Percentiles rank a stretch among this genome's conserved stretches.
These are phyloP conservation scores for Fusarium sublunatum DNA, from an alignment of 2,329 filamentous ascomycete species.

Conservation along the genomic window DNA sequence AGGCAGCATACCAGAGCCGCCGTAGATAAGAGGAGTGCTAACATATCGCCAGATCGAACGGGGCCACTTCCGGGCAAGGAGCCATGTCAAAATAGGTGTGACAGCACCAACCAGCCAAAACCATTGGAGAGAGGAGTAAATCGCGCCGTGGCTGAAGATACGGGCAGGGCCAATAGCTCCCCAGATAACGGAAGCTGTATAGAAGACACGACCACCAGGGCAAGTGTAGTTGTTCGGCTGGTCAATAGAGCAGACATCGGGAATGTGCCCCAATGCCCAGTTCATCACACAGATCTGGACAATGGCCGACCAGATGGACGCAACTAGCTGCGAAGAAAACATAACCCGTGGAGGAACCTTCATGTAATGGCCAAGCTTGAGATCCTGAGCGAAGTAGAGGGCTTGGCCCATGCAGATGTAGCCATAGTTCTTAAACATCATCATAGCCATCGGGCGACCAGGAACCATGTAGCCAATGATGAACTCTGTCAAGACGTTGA, in stretches of 20 bases:
- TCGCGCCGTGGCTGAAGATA: slow-evolving; percentile 72
- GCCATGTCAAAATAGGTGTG: slow-evolving; percentile 72
- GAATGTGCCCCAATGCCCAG: slow-evolving; percentile 72
- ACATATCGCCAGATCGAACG: slow-evolving; percentile 72
- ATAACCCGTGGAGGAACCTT: slow-evolving; percentile 70
- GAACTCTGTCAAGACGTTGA: slow-evolving; percentile 79
- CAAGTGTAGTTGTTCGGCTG: slow-evolving; percentile 69
- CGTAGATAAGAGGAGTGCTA: slow-evolving; percentile 75
- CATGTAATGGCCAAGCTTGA: slow-evolving; percentile 78
- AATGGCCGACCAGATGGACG: slow-evolving; percentile 70
- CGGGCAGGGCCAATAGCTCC: slow-evolving; percentile 77
- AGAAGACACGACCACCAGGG: slow-evolving; percentile 67
- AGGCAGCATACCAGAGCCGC: slow-evolving; percentile 71
- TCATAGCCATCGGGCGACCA: slow-evolving; percentile 76
- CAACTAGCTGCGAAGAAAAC: slow-evolving; percentile 69
- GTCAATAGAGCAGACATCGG: slow-evolving; percentile 66
- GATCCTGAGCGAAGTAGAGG: slow-evolving; percentile 72
- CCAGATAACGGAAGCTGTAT: slow-evolving; percentile 78
- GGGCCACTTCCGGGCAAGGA: slow-evolving; percentile 70
- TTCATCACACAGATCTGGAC: slow-evolving; percentile 74
- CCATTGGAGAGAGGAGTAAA: slow-evolving; percentile 74
- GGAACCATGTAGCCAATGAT: slow-evolving; percentile 79
- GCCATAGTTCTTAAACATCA: slow-evolving; percentile 82
- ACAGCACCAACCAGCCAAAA: slow-evolving; percentile 77
- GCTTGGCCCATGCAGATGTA: slow-evolving; percentile 76